Base-by-base conservation (phyloP, 2,329 filamentous ascomycete genomes). In the Neurospora sp. region DNA sequence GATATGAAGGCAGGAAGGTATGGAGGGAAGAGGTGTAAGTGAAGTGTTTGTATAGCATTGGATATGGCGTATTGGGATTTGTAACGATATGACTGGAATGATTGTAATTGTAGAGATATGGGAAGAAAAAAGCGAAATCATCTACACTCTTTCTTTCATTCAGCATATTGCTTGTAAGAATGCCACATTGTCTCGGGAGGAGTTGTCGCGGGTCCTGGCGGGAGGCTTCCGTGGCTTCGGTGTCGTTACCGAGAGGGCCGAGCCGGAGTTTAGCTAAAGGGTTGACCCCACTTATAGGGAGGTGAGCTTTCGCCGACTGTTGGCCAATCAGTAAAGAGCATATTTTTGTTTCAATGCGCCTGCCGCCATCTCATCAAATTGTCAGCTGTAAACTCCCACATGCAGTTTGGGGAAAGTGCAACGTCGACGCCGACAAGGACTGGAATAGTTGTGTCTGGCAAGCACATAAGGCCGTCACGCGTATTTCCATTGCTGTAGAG, bases 201-300 rank as follows among this genome's bases (percentile, higher is more conserved):
- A 67, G 70, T 39, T 70, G 39, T 23, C 23, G 38, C 43, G 33
- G 39, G 7, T 19, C 33, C 46, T 52, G 6, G 46, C 19, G 46
- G 46, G 19, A 52, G 19, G 4, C 46, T 67, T 67, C 36, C 38
- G 67, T 68, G 43, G 33, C 23, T 67, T 68, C 70, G 66, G 70
- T 52, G 68, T 42, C 23, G 66, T 62, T 70, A 67, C 67, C 71
- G 70, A 66, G 68, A 66, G 71, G 67, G 66, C 66, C 67, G 69
- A 69, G 69, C 38, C 69, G 33, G 58, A 62, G 23, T 62, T 9
- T 33, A 62, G 52, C 52, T 62, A 62, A 10, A 62, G 52, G 13
- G 7, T 62, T 62, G 7, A 62, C 52, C 52, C 52, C 52, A 62
- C 52, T 62, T 62, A 17, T n/a, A 62, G 52, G 52, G 23, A 36